A percentile compares a stretch with the other conserved stretches of the same genome.
Conservation (phyloP, 768 basidiomycete species). For the Rhodotorula paludigena region DNA sequence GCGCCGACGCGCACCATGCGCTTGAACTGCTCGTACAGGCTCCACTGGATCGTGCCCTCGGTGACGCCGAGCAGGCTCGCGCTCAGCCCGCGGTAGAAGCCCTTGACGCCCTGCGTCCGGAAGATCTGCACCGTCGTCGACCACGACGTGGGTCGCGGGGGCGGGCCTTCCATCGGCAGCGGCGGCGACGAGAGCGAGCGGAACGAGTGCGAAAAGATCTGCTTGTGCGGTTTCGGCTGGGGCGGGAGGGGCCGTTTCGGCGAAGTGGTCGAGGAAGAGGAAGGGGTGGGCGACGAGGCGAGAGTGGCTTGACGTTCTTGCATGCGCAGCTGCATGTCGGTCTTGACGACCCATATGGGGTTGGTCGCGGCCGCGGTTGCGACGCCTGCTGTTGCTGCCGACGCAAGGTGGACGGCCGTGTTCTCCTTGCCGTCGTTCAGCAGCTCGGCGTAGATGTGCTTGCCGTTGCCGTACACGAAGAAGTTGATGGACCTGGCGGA, state of each 20-base stretch:
- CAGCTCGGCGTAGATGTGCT: conserved; percentile 77
- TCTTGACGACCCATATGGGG: conserved; percentile 99
- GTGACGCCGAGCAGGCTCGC: conserved; percentile 94
- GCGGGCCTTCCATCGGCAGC: conserved; percentile 7
- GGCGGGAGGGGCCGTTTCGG: conserved; percentile 44
- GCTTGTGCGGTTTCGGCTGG: background rate
- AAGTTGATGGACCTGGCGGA: conserved; percentile 75
- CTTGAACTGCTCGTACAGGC: conserved; percentile 88
- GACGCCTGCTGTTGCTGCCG: conserved; percentile 81
- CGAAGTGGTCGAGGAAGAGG: background rate
- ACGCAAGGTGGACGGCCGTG: conserved; percentile 72
- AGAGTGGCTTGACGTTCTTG: conserved; percentile 17
- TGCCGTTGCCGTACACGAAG: conserved; percentile 95
- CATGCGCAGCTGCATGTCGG: conserved; percentile 70
- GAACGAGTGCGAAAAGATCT: conserved; percentile 36
- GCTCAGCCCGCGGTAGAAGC: conserved; percentile 90
- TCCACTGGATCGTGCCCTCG: conserved; percentile 96
- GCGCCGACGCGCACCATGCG: conserved; percentile 53
- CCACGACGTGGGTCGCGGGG: conserved; percentile 30
- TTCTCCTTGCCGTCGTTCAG: conserved; percentile 70
- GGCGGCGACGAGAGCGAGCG: conserved; percentile 30
- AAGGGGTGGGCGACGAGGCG: conserved; percentile 10
- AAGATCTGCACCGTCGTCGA: conserved; percentile 64
- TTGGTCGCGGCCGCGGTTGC: conserved; percentile 86
- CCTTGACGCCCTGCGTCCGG: conserved; percentile 71